Conservation (phyloP, 1,284 basidiomycete genomes). For the Sporisorium sorghi region DNA sequence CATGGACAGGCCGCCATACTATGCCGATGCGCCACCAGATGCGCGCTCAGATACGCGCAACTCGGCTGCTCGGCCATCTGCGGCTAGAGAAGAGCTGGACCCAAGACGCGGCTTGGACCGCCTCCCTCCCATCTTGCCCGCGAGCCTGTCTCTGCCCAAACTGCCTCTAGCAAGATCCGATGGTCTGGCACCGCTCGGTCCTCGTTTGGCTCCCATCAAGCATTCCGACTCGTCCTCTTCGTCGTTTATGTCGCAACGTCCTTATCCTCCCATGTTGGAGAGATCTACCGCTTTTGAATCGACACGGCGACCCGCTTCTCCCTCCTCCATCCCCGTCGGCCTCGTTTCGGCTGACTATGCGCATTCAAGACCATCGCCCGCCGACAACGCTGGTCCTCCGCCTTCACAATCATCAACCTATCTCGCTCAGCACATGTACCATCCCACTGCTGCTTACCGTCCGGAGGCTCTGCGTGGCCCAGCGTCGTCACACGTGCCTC, state of each 20-base stretch:
- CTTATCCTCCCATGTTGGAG: constrained; percentile 26
- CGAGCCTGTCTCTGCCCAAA: constrained; percentile 21
- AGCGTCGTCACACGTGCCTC: constrained; percentile 23
- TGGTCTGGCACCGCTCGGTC: constrained; percentile 8
- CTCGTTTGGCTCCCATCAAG: constrained; percentile 37
- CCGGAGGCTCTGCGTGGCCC: constrained; percentile 18
- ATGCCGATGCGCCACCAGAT: constrained; percentile 16
- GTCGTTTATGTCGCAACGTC: constrained; percentile 13
- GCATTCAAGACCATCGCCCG: constrained; percentile 28
- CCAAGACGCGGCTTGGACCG: constrained; percentile 21
- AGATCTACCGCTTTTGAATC: constrained; percentile 8
- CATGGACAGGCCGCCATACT: constrained; percentile 46
- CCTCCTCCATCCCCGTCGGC: constrained; percentile 29
- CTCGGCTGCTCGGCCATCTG: constrained; percentile 15
- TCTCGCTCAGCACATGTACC: constrained; percentile 12
- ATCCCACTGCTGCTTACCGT: constrained; percentile 21
- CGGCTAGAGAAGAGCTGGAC: constrained; percentile 11
- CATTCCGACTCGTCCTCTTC: constrained; percentile 8
- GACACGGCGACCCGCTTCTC: constrained; percentile 20
- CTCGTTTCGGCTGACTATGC: constrained; percentile 40
- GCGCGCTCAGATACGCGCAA: constrained; percentile 15
- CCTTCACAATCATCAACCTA: constrained; percentile 3
- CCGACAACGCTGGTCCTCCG: constrained; percentile 2
- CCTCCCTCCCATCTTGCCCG: constrained; percentile 27
- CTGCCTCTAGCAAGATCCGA: constrained; percentile 15